Conservation (phyloP, 169 alveolate species). For the Plasmodium coatneyi region DNA sequence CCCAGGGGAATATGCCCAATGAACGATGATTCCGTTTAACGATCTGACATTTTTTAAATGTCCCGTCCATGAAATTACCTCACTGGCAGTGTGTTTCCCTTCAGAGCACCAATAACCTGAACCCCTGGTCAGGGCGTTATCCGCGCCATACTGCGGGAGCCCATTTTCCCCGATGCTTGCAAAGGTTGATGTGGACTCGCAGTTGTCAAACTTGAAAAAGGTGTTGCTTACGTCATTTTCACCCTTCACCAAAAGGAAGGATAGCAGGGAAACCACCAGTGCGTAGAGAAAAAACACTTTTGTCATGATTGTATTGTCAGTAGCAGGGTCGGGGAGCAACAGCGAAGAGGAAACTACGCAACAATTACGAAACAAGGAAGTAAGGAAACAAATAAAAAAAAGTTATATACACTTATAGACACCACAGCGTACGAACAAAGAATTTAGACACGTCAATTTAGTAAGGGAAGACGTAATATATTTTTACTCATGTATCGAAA, state of each 20-base stretch:
- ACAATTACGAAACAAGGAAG: neutral
- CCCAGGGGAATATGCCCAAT: constrained; percentile 75
- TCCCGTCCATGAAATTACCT: constrained; percentile 79
- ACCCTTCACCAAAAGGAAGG: constrained; percentile 46
- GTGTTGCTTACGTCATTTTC: constrained; percentile 70
- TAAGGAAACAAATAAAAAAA: constrained; percentile 3
- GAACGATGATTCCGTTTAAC: constrained; percentile 67
- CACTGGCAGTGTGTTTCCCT: constrained; percentile 78
- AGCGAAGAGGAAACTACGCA: neutral
- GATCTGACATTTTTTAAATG: constrained; percentile 79
- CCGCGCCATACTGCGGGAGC: constrained; percentile 83
- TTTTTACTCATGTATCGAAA: constrained; percentile 1
- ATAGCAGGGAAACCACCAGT: constrained; percentile 10
- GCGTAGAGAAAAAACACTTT: constrained; percentile 47
- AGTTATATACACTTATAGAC: constrained; percentile 11
- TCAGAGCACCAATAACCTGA: constrained; percentile 87
- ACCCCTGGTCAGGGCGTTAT: constrained; percentile 83
- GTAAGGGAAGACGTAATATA: neutral
- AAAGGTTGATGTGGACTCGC: constrained; percentile 60
- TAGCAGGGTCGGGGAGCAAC: neutral
- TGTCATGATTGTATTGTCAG: constrained; percentile 33
- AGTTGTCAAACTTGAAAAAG: constrained; percentile 61
- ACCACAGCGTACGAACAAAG: neutral
- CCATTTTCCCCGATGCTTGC: constrained; percentile 81
- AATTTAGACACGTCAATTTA: constrained; percentile 4